Percentiles rank a stretch among this genome's conserved stretches.
Conservation (phyloP, 306 rosid genomes). For the Trifolium dubium region DNA sequence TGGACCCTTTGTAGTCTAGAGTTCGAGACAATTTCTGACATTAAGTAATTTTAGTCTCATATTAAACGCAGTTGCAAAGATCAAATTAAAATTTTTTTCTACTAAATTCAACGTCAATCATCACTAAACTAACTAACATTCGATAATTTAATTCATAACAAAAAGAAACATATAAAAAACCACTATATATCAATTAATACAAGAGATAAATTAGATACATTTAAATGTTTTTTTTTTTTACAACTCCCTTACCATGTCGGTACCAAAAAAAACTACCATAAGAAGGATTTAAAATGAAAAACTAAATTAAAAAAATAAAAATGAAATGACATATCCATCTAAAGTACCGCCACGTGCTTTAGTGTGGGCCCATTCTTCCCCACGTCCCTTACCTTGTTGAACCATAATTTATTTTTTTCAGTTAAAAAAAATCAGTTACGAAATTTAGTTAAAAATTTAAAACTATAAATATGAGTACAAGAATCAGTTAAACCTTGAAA, state of each 20-base stretch:
- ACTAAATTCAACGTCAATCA: too few relatives aligned
- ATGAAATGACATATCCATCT: conserved; percentile 28
- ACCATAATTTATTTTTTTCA: background rate
- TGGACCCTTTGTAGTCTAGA: too few relatives aligned
- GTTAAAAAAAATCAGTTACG: background rate
- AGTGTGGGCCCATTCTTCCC: background rate
- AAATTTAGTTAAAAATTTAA: background rate
- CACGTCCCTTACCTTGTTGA: conserved; percentile 28
- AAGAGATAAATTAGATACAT: too few relatives aligned
- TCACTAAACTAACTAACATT: too few relatives aligned
- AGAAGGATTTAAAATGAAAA: background rate
- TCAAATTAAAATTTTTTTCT: too few relatives aligned
- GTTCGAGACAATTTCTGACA: too few relatives aligned
- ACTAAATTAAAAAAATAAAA: background rate
- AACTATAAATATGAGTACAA: background rate
- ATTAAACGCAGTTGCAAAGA: too few relatives aligned
- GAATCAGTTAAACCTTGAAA: conserved; percentile 17
- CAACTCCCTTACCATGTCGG: background rate
- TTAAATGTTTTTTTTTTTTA: too few relatives aligned
- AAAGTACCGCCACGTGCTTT: background rate
- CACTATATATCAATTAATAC: too few relatives aligned
- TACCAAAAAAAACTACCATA: background rate
- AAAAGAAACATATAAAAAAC: too few relatives aligned
- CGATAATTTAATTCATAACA: too few relatives aligned
- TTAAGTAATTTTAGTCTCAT: too few relatives aligned